Percentiles rank a stretch among this genome's conserved stretches.
These are phyloP conservation scores for Russula virescens DNA, from an alignment of 768 basidiomycete species.

Conservation along the genomic window DNA sequence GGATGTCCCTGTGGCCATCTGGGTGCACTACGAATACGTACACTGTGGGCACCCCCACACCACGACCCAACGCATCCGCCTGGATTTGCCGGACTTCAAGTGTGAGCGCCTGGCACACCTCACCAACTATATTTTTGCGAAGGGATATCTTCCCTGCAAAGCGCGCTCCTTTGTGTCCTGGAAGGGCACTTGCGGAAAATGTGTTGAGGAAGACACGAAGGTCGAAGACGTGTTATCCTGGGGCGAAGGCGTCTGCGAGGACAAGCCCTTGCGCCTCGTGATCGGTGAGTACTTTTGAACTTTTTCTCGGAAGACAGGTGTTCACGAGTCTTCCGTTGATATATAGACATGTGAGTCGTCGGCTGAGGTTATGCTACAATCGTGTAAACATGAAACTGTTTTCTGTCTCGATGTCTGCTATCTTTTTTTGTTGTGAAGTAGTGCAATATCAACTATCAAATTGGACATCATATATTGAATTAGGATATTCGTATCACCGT, in stretches of 20 bases:
- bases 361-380: too few species aligned
- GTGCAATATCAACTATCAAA: too few species aligned
- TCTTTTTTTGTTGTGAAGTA: too few species aligned
- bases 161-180: conserved; percentile 38
- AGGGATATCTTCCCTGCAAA: conserved; percentile 35
- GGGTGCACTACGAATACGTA: conserved; percentile 42
- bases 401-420: too few species aligned
- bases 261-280: conserved; percentile 20
- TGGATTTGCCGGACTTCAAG: conserved; percentile 31
- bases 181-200: conserved; percentile 36
- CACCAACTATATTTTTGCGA: conserved; percentile 43
- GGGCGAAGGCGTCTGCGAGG: conserved; percentile 35
- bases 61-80: conserved; percentile 41
- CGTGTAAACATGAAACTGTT: too few species aligned
- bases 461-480: too few species aligned
- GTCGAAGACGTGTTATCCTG: conserved; percentile 28
- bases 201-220: conserved; percentile 28
- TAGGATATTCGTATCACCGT: too few species aligned
- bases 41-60: conserved; percentile 31
- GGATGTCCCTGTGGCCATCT: conserved; percentile 37
- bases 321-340: too few species aligned
- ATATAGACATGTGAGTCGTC: too few species aligned
- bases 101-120: conserved; percentile 40
- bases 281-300: too few species aligned
- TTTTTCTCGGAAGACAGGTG: too few species aligned